phyloP scores from a whole-genome alignment of 768 basidiomycete species.

The Podaxis carcinomalis region DNA sequence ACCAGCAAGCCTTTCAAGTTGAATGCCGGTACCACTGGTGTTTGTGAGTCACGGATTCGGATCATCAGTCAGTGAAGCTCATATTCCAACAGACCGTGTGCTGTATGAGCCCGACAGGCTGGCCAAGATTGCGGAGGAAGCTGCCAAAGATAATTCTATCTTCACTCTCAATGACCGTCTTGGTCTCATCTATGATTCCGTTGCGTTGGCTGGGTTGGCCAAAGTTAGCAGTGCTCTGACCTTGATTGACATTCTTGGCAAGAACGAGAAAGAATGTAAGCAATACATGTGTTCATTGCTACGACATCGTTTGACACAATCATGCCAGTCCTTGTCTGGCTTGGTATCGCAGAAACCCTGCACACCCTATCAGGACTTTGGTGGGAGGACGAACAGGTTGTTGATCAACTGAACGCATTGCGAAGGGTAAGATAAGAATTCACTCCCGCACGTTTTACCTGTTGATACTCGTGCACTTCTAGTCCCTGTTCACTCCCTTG shows the following conservation, averaged over 20 bases:
- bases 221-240: constrained; percentile 74
- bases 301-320: background rate
- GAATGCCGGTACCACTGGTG: constrained; percentile 84
- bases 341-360: constrained; percentile 58
- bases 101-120: constrained; percentile 81
- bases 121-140: constrained; percentile 73
- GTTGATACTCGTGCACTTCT: constrained; percentile 4
- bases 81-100: constrained; percentile 60
- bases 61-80: background rate
- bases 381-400: constrained; percentile 73
- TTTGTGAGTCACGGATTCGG: constrained; percentile 54
- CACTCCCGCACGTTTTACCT: background rate
- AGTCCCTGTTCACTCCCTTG: constrained; percentile 71
- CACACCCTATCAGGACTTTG: constrained; percentile 56
- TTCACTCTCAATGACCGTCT: constrained; percentile 86
- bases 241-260: constrained; percentile 58
- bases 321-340: constrained; percentile 78
- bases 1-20: constrained; percentile 81
- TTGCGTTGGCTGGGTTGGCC: constrained; percentile 77
- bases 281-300: constrained; percentile 5
- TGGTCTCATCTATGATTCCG: constrained; percentile 80
- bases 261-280: constrained; percentile 75
- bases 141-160: constrained; percentile 54
- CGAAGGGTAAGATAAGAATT: constrained; percentile 39
- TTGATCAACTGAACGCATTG: constrained; percentile 54